A percentile compares a stretch with the other conserved stretches of the same genome.
These are phyloP conservation scores for Leishmania arabica DNA, from an alignment of 208 protist species.

Conservation along the genomic window DNA sequence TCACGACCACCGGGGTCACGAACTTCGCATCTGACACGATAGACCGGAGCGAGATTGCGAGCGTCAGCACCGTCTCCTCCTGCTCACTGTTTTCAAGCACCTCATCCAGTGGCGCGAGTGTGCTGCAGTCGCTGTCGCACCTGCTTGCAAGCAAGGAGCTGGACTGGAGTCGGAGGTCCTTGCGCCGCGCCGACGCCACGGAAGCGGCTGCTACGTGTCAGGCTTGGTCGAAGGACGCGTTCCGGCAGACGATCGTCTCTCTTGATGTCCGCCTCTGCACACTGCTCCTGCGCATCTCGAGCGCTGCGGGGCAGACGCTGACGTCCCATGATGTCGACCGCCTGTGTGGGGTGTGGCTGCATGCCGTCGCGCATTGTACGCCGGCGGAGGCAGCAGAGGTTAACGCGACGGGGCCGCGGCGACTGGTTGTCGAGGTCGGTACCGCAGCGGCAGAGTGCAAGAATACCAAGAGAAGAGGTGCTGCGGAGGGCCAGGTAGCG, in stretches of 20 bases:
- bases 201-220: constrained; percentile 16
- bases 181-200: constrained; percentile 26
- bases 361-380: constrained; percentile 34
- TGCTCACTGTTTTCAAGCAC: constrained; percentile 15
- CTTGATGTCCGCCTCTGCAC: constrained; percentile 66
- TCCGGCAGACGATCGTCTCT: constrained; percentile 47
- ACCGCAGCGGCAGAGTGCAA: background rate
- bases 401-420: constrained; percentile 33
- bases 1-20: constrained; percentile 10
- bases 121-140: constrained; percentile 22
- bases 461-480: constrained; percentile 1
- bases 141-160: constrained; percentile 25
- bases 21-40: constrained; percentile 18
- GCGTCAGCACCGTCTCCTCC: constrained; percentile 25
- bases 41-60: constrained; percentile 16
- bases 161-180: constrained; percentile 28
- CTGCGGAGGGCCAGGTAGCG: background rate
- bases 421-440: background rate
- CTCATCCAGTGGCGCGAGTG: background rate
- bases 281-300: constrained; percentile 53
- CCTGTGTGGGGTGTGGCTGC: constrained; percentile 70
- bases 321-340: constrained; percentile 63
- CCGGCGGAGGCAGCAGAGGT: background rate
- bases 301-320: constrained; percentile 42
- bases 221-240: constrained; percentile 61